Evolutionary conservation across 768 basidiomycete genomes (phyloP).

Genomic region (Suillus subaureus): DNA sequence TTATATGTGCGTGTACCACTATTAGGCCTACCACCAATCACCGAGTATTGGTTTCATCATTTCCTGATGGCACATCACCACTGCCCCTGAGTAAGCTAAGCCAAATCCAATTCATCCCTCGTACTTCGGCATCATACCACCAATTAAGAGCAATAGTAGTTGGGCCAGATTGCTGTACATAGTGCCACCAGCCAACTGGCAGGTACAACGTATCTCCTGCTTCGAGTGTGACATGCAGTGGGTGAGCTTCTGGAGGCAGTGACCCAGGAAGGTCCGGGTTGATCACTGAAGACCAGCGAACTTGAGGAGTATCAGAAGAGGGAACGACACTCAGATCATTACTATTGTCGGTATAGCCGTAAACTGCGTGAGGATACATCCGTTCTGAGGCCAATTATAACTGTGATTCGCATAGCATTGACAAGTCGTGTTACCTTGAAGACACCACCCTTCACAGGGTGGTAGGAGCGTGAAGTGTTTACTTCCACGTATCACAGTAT

Average conservation of each 20-base stretch:
- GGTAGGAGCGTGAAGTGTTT: constrained; percentile 88
- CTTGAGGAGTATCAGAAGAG: constrained; percentile 39
- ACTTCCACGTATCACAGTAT: constrained; percentile 79
- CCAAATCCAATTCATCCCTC: constrained; percentile 71
- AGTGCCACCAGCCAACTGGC: constrained; percentile 95
- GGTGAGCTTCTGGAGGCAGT: constrained; percentile 56
- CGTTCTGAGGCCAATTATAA: constrained; percentile 44
- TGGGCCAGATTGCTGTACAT: constrained; percentile 71
- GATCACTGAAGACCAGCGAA: constrained; percentile 83
- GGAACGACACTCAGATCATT: constrained; percentile 33
- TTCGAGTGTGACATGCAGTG: constrained; percentile 64
- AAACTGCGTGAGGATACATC: constrained; percentile 67
- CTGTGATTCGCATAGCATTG: constrained; percentile 4
- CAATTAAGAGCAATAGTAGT: constrained; percentile 78
- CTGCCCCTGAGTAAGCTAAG: constrained; percentile 60
- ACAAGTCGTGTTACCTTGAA: constrained; percentile 59
- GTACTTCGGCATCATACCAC: constrained; percentile 86
- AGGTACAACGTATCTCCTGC: constrained; percentile 86
- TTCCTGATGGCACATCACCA: constrained; percentile 39
- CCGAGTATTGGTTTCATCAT: constrained; percentile 28
- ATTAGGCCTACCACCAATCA: neutral
- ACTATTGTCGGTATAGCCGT: constrained; percentile 40
- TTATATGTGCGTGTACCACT: neutral
- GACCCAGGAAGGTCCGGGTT: constrained; percentile 54
- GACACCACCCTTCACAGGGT: constrained; percentile 85